A percentile compares a stretch with the other conserved stretches of the same genome.
Conservation (phyloP, 768 basidiomycete genomes). For the Leccinellum rugosiceps region DNA sequence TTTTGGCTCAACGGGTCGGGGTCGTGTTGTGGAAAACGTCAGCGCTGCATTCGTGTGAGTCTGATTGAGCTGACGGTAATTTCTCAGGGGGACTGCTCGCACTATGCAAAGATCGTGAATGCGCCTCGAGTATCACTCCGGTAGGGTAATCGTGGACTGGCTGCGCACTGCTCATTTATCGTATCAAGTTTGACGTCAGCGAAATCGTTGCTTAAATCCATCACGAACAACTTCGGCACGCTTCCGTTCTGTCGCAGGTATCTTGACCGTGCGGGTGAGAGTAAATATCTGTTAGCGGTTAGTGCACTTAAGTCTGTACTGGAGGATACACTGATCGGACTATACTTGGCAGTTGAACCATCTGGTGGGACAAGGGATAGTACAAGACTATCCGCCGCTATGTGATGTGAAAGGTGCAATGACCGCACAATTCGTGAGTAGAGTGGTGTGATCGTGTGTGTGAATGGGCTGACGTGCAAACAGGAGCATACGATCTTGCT, state of each 20-base stretch:
- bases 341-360: conserved; percentile 66
- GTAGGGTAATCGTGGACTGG: conserved; percentile 40
- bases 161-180: background rate
- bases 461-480: conserved; percentile 8
- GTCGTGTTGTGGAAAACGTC: conserved; percentile 81
- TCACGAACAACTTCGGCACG: conserved; percentile 92
- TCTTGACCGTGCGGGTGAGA: conserved; percentile 89
- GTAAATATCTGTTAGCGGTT: conserved; percentile 88
- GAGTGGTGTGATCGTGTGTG: conserved; percentile 1
- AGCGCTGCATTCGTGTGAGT: conserved; percentile 14
- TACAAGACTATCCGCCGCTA: conserved; percentile 90
- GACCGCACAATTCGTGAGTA: conserved; percentile 87
- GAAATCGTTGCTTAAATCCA: conserved; percentile 79
- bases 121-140: conserved; percentile 71
- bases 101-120: conserved; percentile 77
- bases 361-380: conserved; percentile 83
- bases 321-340: background rate
- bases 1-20: conserved; percentile 95
- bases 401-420: conserved; percentile 81
- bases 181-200: conserved; percentile 74
- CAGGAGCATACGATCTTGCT: conserved; percentile 86
- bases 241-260: conserved; percentile 95
- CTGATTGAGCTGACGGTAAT: background rate
- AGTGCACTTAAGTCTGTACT: conserved; percentile 19
- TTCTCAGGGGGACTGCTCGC: conserved; percentile 83